Percentiles rank a stretch among this genome's conserved stretches.
phyloP scores from a whole-genome alignment of 1,284 basidiomycete genomes.

The Butyriboletus appendiculatus region DNA sequence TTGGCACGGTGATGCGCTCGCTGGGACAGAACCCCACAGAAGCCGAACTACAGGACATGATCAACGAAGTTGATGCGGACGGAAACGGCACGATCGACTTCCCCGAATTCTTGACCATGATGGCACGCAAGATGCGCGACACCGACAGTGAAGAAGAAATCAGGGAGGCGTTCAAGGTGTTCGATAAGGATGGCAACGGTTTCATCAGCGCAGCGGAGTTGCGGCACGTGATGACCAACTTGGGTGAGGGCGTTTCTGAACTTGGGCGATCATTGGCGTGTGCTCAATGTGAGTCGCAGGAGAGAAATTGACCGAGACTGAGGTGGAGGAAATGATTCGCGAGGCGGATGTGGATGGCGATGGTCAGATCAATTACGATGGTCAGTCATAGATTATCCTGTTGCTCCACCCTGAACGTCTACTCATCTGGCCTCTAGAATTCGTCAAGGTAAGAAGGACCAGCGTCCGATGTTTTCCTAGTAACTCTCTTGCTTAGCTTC shows the following conservation, averaged over 20 bases:
- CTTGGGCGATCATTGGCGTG: neutral
- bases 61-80: constrained; percentile 87
- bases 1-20: constrained; percentile 97
- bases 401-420: neutral
- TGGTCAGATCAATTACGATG: constrained; percentile 86
- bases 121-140: constrained; percentile 96
- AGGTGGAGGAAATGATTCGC: constrained; percentile 98
- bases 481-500: constrained; percentile 12
- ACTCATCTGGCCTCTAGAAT: constrained; percentile 46
- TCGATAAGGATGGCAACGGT: constrained; percentile 84
- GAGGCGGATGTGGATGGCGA: constrained; percentile 97
- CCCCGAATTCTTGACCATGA: constrained; percentile 93
- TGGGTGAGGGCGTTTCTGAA: constrained; percentile 56
- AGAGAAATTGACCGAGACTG: constrained; percentile 90
- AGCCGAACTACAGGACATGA: constrained; percentile 96
- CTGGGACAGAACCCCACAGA: constrained; percentile 97
- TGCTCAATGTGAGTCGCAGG: constrained; percentile 44
- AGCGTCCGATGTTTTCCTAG: neutral
- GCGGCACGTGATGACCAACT: constrained; percentile 90
- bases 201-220: constrained; percentile 83
- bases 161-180: constrained; percentile 81
- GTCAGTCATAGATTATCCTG: constrained; percentile 41
- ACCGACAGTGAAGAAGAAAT: constrained; percentile 83
- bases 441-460: constrained; percentile 57
- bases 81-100: constrained; percentile 94